Evolutionary conservation across 495 filamentous ascomycete species (phyloP).

Genomic region (Penicillium argentinense): DNA sequence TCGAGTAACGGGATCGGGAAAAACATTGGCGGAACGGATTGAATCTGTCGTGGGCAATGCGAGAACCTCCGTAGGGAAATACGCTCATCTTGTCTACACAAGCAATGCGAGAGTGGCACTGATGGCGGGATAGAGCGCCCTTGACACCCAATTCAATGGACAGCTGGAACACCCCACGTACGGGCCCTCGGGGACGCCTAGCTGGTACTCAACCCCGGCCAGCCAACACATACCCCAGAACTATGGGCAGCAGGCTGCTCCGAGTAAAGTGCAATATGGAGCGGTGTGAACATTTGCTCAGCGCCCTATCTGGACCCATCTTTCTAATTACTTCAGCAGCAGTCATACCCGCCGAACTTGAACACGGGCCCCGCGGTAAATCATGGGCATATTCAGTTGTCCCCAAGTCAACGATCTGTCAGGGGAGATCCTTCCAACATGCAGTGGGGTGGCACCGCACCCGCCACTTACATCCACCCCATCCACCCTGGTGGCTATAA

Average conservation of each 20-base stretch:
- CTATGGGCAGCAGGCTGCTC: conserved; percentile 8
- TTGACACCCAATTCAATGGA: conserved; percentile 22
- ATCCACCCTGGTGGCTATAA: conserved; percentile 5
- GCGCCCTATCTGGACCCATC: not conserved
- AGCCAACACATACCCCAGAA: conserved; percentile 4
- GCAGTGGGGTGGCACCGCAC: not conserved
- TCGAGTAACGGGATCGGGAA: conserved; percentile 5
- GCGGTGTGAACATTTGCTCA: conserved; percentile 12
- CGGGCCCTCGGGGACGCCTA: conserved; percentile 12
- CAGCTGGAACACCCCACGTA: conserved; percentile 12
- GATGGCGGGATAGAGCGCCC: conserved; percentile 34
- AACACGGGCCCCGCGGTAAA: not conserved
- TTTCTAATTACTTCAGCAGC: conserved; percentile 6
- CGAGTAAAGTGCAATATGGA: conserved; percentile 5
- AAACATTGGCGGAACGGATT: conserved; percentile 14
- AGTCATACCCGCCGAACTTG: not conserved
- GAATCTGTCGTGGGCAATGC: conserved; percentile 18
- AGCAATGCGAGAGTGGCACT: conserved; percentile 25
- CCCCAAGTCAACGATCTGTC: not conserved
- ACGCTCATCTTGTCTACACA: conserved; percentile 23
- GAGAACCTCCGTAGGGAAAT: conserved; percentile 32
- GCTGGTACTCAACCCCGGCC: conserved; percentile 19
- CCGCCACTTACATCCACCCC: not conserved
- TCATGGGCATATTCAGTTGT: not conserved
- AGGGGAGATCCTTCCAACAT: not conserved